Evolutionary conservation across 371 early-diverging fungal genomes (phyloP).

Genomic region (Mortierella sp.): DNA sequence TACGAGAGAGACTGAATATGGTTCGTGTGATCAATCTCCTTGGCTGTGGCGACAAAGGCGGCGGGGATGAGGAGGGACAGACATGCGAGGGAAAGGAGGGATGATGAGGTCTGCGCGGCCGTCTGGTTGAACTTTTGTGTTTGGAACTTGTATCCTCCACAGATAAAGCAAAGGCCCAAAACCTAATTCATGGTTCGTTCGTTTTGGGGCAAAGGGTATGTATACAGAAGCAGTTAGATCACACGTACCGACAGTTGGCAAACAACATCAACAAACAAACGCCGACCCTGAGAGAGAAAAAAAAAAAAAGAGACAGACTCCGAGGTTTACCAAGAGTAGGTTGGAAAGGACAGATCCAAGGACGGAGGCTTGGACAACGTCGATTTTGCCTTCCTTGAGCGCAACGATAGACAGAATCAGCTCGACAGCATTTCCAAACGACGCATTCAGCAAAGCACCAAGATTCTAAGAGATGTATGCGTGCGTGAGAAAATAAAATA

Average conservation of each 20-base stretch:
- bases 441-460: conserved; percentile 91
- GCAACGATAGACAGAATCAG: conserved; percentile 85
- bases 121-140: conserved; percentile 83
- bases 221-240: not conserved
- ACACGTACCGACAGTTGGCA: not conserved
- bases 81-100: conserved; percentile 82
- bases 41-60: conserved; percentile 73
- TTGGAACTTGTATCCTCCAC: conserved; percentile 78
- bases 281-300: not conserved
- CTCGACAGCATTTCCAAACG: conserved; percentile 92
- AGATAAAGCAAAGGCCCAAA: conserved; percentile 83
- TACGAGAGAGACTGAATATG: conserved; percentile 76
- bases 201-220: not conserved
- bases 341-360: conserved; percentile 92
- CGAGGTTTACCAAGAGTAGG: conserved; percentile 67
- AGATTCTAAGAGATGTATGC: conserved; percentile 65
- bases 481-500: not conserved
- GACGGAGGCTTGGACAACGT: conserved; percentile 90
- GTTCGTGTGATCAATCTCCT: conserved; percentile 58
- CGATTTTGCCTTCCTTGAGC: conserved; percentile 81
- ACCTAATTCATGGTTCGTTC: conserved; percentile 39
- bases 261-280: not conserved
- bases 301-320: not conserved
- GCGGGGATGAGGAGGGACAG: conserved; percentile 85
- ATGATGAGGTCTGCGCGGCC: conserved; percentile 85